Percentiles rank a stretch among this genome's conserved stretches.
These are phyloP conservation scores for Taphrina flavorubra DNA, from an alignment of 1,139 yeast genomes.

Conservation along the genomic window DNA sequence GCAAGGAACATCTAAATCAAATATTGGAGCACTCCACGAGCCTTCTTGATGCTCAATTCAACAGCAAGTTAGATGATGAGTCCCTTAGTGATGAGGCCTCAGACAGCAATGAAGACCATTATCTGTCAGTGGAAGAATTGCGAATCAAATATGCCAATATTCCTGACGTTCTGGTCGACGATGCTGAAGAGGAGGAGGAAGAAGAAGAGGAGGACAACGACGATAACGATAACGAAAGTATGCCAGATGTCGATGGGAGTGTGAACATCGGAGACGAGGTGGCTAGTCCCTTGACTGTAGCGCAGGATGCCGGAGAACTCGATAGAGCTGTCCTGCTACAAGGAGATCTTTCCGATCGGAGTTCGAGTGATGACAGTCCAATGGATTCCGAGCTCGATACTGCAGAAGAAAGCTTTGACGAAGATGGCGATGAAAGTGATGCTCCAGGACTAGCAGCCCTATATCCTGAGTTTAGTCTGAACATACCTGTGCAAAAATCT, in stretches of 20 bases:
- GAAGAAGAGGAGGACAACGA: not conserved
- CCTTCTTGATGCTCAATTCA: constrained; percentile 75
- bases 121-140: constrained; percentile 69
- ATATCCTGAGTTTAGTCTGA: constrained; percentile 23
- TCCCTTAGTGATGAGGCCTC: constrained; percentile 33
- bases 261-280: constrained; percentile 30
- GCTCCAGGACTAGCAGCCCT: constrained; percentile 36
- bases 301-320: not conserved
- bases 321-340: not conserved
- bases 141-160: constrained; percentile 66
- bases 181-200: not conserved
- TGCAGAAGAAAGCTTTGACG: constrained; percentile 45
- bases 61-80: constrained; percentile 44
- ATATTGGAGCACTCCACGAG: constrained; percentile 92
- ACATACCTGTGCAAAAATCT: not conserved
- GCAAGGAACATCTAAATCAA: constrained; percentile 84
- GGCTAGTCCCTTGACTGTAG: not conserved
- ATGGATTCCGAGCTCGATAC: constrained; percentile 42
- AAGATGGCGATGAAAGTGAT: constrained; percentile 47
- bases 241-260: constrained; percentile 48
- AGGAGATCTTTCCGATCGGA: not conserved
- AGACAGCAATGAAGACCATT: constrained; percentile 56
- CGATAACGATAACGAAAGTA: constrained; percentile 13
- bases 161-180: constrained; percentile 44
- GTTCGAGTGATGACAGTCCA: constrained; percentile 20